Percentiles rank a stretch among this genome's conserved stretches.
These are phyloP conservation scores for Colletotrichum noveboracense DNA, from an alignment of 2,329 filamentous ascomycete species.

Conservation along the genomic window DNA sequence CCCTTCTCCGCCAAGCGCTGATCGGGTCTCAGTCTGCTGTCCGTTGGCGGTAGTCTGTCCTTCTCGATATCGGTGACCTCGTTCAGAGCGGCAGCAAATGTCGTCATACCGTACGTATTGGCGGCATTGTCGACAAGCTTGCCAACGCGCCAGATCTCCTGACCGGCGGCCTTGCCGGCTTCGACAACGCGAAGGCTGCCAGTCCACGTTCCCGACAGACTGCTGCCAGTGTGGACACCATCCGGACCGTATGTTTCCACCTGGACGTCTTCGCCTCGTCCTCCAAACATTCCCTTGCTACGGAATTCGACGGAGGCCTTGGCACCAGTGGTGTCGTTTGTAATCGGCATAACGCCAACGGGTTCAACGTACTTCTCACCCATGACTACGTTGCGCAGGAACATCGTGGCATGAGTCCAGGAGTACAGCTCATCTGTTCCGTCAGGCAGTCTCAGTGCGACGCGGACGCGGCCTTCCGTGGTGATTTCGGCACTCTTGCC, in stretches of 20 bases:
- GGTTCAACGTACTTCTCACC: slow-evolving; percentile 98
- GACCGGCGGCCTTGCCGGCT: slow-evolving; percentile 63
- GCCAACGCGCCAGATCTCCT: slow-evolving; percentile 81
- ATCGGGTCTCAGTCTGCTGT: slow-evolving; percentile 84
- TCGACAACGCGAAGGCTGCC: slow-evolving; percentile 70
- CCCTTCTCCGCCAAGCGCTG: slow-evolving; percentile 85
- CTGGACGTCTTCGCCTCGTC: slow-evolving; percentile 86
- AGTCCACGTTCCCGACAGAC: slow-evolving; percentile 87
- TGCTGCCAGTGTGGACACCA: slow-evolving; percentile 69
- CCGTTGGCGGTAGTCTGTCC: slow-evolving; percentile 77
- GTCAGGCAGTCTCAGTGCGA: slow-evolving; percentile 72
- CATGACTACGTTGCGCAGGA: slow-evolving; percentile 94
- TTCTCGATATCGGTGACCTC: slow-evolving; percentile 84
- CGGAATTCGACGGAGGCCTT: slow-evolving; percentile 92
- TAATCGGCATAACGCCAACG: slow-evolving; percentile 85
- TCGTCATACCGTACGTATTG: slow-evolving; percentile 86
- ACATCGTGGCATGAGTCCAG: slow-evolving; percentile 88
- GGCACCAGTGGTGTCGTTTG: slow-evolving; percentile 82
- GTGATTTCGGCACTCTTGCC: slow-evolving; percentile 95
- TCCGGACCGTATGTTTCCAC: slow-evolving; percentile 74
- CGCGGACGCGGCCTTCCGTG: slow-evolving; percentile 84
- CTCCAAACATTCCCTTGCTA: slow-evolving; percentile 95
- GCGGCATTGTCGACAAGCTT: slow-evolving; percentile 78
- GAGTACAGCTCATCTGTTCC: slow-evolving; percentile 81
- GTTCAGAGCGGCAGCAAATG: slow-evolving; percentile 86